Evolutionary conservation across 2,329 filamentous ascomycete species (phyloP).

Genomic region (Sarocladiaceae sp.): DNA sequence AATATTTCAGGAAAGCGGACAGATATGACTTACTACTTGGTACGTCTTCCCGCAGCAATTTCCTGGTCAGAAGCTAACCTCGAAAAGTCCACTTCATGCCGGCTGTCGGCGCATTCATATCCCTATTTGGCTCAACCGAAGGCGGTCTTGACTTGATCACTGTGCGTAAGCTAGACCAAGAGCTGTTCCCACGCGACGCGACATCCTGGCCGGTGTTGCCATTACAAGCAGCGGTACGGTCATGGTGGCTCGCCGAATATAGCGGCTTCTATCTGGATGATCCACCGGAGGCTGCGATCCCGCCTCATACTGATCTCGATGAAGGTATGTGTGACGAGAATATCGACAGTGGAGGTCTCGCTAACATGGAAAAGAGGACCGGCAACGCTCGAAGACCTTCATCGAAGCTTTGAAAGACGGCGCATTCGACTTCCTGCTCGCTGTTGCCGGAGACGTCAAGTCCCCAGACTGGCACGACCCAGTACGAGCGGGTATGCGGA

Average conservation of each 20-base stretch:
- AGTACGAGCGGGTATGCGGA: slow-evolving; percentile 74
- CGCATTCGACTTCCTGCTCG: slow-evolving; percentile 86
- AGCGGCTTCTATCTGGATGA: slow-evolving; percentile 83
- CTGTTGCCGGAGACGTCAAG: slow-evolving; percentile 76
- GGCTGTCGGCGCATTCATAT: slow-evolving; percentile 70
- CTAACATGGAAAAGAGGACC: slow-evolving; percentile 52
- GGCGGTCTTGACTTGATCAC: slow-evolving; percentile 63
- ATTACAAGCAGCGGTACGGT: slow-evolving; percentile 72
- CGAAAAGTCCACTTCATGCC: slow-evolving; percentile 73
- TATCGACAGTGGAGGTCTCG: not conserved
- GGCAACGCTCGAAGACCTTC: slow-evolving; percentile 68
- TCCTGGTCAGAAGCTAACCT: too few relatives aligned
- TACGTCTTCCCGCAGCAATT: too few relatives aligned
- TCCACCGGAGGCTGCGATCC: slow-evolving; percentile 52
- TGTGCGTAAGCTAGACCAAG: slow-evolving; percentile 65
- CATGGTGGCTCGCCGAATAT: slow-evolving; percentile 92
- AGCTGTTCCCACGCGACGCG: slow-evolving; percentile 63
- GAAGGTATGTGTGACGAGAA: slow-evolving; percentile 33
- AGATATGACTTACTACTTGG: slow-evolving; percentile 66
- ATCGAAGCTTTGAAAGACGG: slow-evolving; percentile 78
- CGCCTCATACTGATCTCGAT: slow-evolving; percentile 58
- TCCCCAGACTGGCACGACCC: slow-evolving; percentile 84
- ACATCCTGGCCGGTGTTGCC: slow-evolving; percentile 68
- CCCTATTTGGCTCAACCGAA: slow-evolving; percentile 74
- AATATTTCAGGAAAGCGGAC: slow-evolving; percentile 64